Conservation (phyloP, 108 stramenopile genomes). For the Cyclotella sp. region DNA sequence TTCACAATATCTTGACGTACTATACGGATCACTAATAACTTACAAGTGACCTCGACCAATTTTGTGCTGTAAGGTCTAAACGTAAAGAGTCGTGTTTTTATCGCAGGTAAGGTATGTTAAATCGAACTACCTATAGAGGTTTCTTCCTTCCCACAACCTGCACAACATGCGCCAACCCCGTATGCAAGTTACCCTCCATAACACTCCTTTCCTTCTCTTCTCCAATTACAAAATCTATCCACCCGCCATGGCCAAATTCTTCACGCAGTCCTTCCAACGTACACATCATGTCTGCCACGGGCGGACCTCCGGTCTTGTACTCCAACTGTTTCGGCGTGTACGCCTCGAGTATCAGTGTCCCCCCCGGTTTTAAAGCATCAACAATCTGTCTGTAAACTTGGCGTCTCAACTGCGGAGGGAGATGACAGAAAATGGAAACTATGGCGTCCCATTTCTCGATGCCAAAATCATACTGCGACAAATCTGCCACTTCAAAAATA, state of each 20-base stretch:
- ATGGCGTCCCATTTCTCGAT: conserved; percentile 55
- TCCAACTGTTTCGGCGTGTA: conserved; percentile 63
- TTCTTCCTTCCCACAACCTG: conserved; percentile 50
- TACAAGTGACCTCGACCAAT: no score
- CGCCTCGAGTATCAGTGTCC: conserved; percentile 51
- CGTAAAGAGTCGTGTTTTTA: no score
- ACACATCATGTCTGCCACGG: conserved; percentile 40
- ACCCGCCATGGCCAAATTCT: conserved; percentile 23
- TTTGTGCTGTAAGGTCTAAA: no score
- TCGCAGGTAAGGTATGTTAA: no score
- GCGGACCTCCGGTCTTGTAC: conserved; percentile 65
- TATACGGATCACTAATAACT: no score
- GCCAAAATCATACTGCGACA: conserved; percentile 53
- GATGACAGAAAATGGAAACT: conserved; percentile 63
- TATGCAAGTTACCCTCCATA: conserved; percentile 57
- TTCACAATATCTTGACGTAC: no score
- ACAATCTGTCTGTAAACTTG: conserved; percentile 42
- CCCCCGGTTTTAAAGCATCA: conserved; percentile 51
- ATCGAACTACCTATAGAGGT: no score
- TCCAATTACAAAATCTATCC: conserved; percentile 44
- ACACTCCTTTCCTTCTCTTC: conserved; percentile 58
- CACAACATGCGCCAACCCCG: conserved; percentile 55
- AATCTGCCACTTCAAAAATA: conserved; percentile 46
- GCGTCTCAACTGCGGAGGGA: conserved; percentile 51
- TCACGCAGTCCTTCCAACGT: conserved; percentile 24